phyloP scores from a whole-genome alignment of 2,329 filamentous ascomycete species.

The Fusarium sp. region DNA sequence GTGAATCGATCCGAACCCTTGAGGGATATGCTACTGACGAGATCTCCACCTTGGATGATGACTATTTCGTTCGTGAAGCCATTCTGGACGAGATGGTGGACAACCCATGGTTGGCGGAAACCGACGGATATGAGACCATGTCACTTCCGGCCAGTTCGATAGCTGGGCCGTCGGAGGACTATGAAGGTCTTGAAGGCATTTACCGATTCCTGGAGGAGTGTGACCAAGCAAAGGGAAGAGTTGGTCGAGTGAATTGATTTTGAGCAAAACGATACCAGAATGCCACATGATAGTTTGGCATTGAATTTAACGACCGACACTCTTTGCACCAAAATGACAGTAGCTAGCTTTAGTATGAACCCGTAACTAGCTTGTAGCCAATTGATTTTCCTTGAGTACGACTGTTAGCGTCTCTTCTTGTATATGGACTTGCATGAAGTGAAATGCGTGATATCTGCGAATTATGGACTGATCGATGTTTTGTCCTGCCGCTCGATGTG shows the following conservation, averaged over 20 bases:
- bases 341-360: constrained; percentile 35
- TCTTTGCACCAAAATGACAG: constrained; percentile 43
- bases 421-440: neutral
- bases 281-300: constrained; percentile 26
- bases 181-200: constrained; percentile 70
- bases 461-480: neutral
- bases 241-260: constrained; percentile 49
- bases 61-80: constrained; percentile 57
- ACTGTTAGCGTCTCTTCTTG: neutral
- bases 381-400: constrained; percentile 45
- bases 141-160: constrained; percentile 63
- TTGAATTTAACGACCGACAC: constrained; percentile 46
- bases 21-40: constrained; percentile 60
- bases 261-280: constrained; percentile 41
- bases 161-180: constrained; percentile 63
- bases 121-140: constrained; percentile 66
- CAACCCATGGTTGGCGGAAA: constrained; percentile 65
- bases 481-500: neutral
- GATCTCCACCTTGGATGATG: constrained; percentile 53
- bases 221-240: constrained; percentile 59
- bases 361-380: constrained; percentile 37
- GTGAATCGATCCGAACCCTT: constrained; percentile 63
- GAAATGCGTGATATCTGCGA: constrained; percentile 4
- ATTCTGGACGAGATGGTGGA: constrained; percentile 61
- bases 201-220: constrained; percentile 73